These are phyloP conservation scores for Vicia faba DNA, from an alignment of 306 rosid genomes.

Conservation along the genomic window DNA sequence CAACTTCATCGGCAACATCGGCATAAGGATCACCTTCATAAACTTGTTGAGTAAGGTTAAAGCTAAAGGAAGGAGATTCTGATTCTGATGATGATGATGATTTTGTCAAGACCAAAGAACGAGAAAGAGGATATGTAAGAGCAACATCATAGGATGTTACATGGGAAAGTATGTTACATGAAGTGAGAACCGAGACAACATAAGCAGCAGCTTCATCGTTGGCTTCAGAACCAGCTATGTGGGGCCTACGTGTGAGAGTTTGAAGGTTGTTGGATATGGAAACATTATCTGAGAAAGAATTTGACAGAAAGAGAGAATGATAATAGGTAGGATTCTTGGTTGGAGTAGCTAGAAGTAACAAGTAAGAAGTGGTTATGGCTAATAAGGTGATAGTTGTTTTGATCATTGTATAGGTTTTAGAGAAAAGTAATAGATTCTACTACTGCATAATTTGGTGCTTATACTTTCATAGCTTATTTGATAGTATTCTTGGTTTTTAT, in stretches of 20 bases:
- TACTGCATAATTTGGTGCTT: neutral
- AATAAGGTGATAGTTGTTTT: conserved; percentile 41
- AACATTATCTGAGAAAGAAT: conserved; percentile 49
- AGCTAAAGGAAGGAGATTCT: conserved; percentile 42
- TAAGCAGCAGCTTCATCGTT: conserved; percentile 66
- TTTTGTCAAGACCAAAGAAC: conserved; percentile 46
- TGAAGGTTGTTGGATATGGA: conserved; percentile 57
- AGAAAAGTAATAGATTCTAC: neutral
- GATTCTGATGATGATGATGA: conserved; percentile 47
- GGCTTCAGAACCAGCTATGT: conserved; percentile 62
- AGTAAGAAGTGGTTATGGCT: conserved; percentile 43
- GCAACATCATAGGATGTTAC: conserved; percentile 51
- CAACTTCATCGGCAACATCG: conserved; percentile 48
- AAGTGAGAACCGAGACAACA: conserved; percentile 48
- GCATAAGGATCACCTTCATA: conserved; percentile 61
- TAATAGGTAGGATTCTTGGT: conserved; percentile 50
- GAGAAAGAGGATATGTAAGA: conserved; percentile 55
- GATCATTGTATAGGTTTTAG: conserved; percentile 16
- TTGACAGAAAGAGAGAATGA: conserved; percentile 64
- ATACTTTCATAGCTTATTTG: neutral
- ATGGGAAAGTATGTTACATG: conserved; percentile 49
- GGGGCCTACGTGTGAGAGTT: conserved; percentile 66
- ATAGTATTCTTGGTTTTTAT: neutral
- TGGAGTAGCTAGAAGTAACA: conserved; percentile 42
- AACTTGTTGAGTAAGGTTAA: conserved; percentile 46